Evolutionary conservation across 2,329 filamentous ascomycete species (phyloP), one percentile per base, ranked within the genome.

Genomic region (Exophiala spinifera): DNA sequence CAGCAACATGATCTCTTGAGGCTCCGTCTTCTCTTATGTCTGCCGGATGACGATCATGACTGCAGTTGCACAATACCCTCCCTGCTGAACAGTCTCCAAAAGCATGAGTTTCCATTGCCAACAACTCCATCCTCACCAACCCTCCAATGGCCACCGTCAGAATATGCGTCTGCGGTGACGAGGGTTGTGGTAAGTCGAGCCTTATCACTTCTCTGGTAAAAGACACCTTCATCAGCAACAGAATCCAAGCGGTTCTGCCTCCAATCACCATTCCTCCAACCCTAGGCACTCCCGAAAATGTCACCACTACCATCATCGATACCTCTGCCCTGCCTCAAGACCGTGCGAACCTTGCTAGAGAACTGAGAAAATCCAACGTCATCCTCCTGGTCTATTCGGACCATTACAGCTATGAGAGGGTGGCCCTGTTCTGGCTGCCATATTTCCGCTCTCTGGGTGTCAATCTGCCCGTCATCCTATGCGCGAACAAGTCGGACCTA

Each of bases 391-490:
- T 99, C 51, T 99, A 99, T 72, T 91, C 91, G 62, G 94, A 99
- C 70, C 92, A 97, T 74, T 99, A 99, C 77, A 97, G 91, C 79
- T 99, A 97, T 75, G 94, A 99, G 70, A 81, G 94, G 34, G 91
- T 99, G 3, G 94, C 92, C 3, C 79, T 99, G 43, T 99, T 97
- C 72, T 99, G 94, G 94, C 88, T 99, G 82, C 94, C 94, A 10
- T 95, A 96, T 72, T 97, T 99, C 68, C 88, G 94, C 57, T 96
- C 91, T 3, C 82, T 99, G 36, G 94, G 94, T n/a, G 94, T 99
- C 68, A 99, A 99, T 69, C 91, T 99, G 19, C 94, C 94, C 0
- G 94, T 99, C 10, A 91, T 99, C 42, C 77, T 99, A 53, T 97
- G 94, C 67, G 91, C 94, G 67, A 97, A 97, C 77, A 99, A 99